phyloP scores from a whole-genome alignment of 345 rosid species.

The Brassica juncea region DNA sequence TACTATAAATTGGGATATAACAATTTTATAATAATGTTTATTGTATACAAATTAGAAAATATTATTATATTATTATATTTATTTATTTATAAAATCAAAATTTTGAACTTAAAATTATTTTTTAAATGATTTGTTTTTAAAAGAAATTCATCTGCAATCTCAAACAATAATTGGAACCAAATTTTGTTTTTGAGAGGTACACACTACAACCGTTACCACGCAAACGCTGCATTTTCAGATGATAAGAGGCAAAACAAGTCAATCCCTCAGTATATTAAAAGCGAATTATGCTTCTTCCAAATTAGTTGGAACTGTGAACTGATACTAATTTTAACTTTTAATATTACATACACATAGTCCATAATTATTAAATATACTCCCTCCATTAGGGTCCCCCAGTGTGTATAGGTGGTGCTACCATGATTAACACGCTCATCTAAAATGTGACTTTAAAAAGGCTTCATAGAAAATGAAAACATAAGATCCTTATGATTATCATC shows the following conservation, averaged over 20 bases:
- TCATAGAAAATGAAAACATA: not conserved
- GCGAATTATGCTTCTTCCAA: constrained; percentile 9
- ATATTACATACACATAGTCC: not conserved
- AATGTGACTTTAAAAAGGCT: constrained; percentile 21
- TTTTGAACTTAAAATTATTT: no score
- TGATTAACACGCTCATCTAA: constrained; percentile 31
- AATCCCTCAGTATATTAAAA: not conserved
- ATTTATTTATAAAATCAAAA: no score
- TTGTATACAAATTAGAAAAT: no score
- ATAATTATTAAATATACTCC: not conserved
- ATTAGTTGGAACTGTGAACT: constrained; percentile 18
- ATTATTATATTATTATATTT: no score
- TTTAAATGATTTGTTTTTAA: no score
- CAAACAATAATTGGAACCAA: no score
- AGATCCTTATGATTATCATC: constrained; percentile 27
- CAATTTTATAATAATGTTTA: no score
- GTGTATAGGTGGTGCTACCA: constrained; percentile 24
- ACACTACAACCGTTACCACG: not conserved
- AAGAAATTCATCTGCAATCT: no score
- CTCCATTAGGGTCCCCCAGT: constrained; percentile 8
- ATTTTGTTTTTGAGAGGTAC: no score
- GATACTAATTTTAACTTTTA: not conserved
- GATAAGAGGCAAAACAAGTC: not conserved
- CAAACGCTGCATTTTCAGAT: no score
- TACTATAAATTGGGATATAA: no score